Evolutionary conservation across 2,329 filamentous ascomycete species (phyloP), one percentile per base, ranked within the genome.

Genomic region (Claviceps humidiphila): DNA sequence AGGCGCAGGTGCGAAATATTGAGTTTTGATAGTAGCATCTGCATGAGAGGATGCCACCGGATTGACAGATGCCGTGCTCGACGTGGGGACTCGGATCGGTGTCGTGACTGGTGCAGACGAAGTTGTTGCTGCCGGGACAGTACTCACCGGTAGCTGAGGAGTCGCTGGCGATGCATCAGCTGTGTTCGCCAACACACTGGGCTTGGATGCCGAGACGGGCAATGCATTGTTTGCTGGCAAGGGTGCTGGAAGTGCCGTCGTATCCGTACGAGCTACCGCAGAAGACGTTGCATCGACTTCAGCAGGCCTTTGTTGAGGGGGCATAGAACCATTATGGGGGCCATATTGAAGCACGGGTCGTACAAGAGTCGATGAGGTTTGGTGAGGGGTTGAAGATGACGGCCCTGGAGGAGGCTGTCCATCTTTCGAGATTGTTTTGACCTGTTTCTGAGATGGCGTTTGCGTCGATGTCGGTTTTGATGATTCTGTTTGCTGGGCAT

Each of bases 301-400:
- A 30, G 39, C 61, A 6, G 70, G 68, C 13, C 67, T 66, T 16
- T 68, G 66, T 13, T 74, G 73, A 52, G 76, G 75, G 43, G 79
- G 79, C 78, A 84, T 80, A 34, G 71, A 64, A 41, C 80, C 80
- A 54, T 80, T 80, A 2, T 80, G 78, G 42, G 81, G 81, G 0
- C 81, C 81, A 61, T 84, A 85, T 60, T 84, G 81, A 52, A 84
- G 68, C 40, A 84, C 74, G 3, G 81, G 81, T 44, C 81, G 75
- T 52, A 59, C 49, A 54, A 58, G 58, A 57, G 58, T 41, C 11
- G 53, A 46, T 30, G 47, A 39, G 5, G 47, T 45, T 30, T 47
- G 17, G 24, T 38, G 46, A 37, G 46, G 3, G 2, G 16, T 47
- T 24, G 50, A 14, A n/a, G 38, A 20, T 20, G 34, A 20, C 11